Conservation (phyloP, 2,329 filamentous ascomycete genomes). For the Exophiala mesophila region DNA sequence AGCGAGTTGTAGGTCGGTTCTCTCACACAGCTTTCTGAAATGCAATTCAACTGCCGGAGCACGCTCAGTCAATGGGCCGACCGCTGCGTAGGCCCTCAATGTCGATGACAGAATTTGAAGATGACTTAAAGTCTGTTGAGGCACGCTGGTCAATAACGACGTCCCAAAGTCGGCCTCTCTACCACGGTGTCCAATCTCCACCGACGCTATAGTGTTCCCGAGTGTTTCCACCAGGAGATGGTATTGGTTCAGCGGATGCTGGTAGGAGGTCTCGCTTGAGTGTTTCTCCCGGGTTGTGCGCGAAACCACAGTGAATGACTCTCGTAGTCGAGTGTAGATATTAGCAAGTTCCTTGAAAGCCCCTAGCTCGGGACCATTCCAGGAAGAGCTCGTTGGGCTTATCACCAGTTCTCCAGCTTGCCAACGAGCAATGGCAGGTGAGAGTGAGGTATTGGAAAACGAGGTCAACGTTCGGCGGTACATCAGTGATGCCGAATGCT, state of each 20-base stretch:
- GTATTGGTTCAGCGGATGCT: constrained; percentile 13
- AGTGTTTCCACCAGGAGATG: constrained; percentile 21
- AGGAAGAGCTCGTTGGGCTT: constrained; percentile 17
- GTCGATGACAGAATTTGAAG: constrained; percentile 86
- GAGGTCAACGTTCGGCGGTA: constrained; percentile 34
- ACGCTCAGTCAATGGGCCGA: constrained; percentile 60
- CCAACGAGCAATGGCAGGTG: constrained; percentile 17
- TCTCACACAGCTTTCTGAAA: constrained; percentile 60
- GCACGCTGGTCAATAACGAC: constrained; percentile 76
- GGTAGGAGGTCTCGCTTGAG: constrained; percentile 1
- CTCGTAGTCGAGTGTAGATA: constrained; percentile 29
- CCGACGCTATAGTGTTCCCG: constrained; percentile 68
- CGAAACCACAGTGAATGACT: constrained; percentile 15
- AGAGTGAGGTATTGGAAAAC: constrained; percentile 20
- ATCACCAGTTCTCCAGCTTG: constrained; percentile 19
- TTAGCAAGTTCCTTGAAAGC: constrained; percentile 24
- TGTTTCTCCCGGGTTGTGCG: constrained; percentile 4
- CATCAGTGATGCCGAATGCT: constrained; percentile 7
- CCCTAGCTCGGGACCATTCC: constrained; percentile 18
- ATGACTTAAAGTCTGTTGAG: constrained; percentile 78
- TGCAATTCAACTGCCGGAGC: constrained; percentile 63
- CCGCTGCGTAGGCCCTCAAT: constrained; percentile 73
- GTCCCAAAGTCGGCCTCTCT: constrained; percentile 66
- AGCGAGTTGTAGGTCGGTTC: constrained; percentile 13
- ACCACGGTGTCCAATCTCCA: constrained; percentile 89